Evolutionary conservation across 192 early-diverging fungal species (phyloP), one percentile per base, ranked within the genome.

Genomic region (Backusella morwellensis): DNA sequence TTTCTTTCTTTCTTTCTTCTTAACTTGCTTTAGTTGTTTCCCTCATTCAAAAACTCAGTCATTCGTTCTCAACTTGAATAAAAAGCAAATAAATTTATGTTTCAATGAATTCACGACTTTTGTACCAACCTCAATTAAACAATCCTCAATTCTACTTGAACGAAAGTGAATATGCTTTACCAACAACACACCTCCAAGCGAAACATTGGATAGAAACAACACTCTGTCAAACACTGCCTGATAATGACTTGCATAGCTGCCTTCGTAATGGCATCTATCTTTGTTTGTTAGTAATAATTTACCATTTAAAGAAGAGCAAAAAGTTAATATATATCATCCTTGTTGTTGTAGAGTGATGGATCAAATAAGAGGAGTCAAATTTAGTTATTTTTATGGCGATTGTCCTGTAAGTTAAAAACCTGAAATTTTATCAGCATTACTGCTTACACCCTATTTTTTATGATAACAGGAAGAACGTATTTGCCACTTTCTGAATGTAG

Each of bases 221-320:
- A 9, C 44, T 78, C 19, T 42, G 66, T 19, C 66, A 78, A 23
- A 35, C 44, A 73, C 72, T 95, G n/a, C 87, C 90, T 8, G 83
- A 85, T 15, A 79, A 78, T 42, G 89, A 90, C 72, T 83, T 95
- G 23, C 87, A 88, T 29, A 80, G 83, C n/a, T 85, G 86, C 26
- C 85, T 95, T 12, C 87, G 89, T 70, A 92, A 93, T 68, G 94
- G 94, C 35, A 89, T 93, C 4, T 81, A 93, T 11, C 87, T 95
- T 29, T 95, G 93, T 83, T 83, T 81, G 90, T 91, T 81, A 79
- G 84, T 78, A 70, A 67, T 94, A 86, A 81, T 66, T 75, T 94
- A 35, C 76, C 86, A 26, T 93, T 93, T n/a, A 87, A 87, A 7
- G 89, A 80, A 12, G 87, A 94, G 44, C 85, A 85, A 76, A 83